A percentile compares a stretch with the other conserved stretches of the same genome.
phyloP scores from a whole-genome alignment of 352 stramenopile genomes.

The Phytopythium montanum region DNA sequence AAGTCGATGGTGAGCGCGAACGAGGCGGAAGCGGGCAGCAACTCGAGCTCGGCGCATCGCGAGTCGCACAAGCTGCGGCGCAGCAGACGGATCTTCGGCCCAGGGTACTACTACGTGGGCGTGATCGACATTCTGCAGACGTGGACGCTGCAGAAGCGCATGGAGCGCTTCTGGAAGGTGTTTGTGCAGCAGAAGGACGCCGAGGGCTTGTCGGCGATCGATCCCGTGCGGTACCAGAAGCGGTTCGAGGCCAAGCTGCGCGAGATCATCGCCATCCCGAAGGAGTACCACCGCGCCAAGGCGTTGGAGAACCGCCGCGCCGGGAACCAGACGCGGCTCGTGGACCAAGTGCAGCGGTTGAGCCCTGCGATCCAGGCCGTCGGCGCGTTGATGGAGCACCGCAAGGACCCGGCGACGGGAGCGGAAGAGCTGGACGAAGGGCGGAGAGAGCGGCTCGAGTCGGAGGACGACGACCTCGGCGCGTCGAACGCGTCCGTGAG shows the following conservation, averaged over 20 bases:
- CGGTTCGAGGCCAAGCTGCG: conserved; percentile 83
- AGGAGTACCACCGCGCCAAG: conserved; percentile 37
- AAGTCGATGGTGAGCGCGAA: conserved; percentile 26
- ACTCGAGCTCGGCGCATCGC: conserved; percentile 14
- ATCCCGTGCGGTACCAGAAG: conserved; percentile 65
- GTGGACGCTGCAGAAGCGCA: conserved; percentile 78
- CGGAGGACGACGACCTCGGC: conserved; percentile 25
- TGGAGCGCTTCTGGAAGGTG: conserved; percentile 86
- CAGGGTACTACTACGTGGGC: conserved; percentile 87
- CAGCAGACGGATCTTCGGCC: conserved; percentile 76
- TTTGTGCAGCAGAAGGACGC: conserved; percentile 59
- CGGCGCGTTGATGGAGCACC: conserved; percentile 21
- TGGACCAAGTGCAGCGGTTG: conserved; percentile 28
- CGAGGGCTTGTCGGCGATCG: conserved; percentile 81
- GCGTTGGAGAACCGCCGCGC: conserved; percentile 11
- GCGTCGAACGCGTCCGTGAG: conserved; percentile 14
- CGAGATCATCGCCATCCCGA: conserved; percentile 78
- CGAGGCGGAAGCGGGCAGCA: conserved; percentile 2
- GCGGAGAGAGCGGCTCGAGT: conserved; percentile 23
- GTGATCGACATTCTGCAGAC: conserved; percentile 91
- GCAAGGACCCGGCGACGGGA: not conserved
- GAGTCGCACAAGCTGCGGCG: conserved; percentile 56
- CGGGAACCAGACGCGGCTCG: conserved; percentile 12
- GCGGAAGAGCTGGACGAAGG: conserved; percentile 16
- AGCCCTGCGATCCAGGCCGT: conserved; percentile 32